A percentile compares a stretch with the other conserved stretches of the same genome.
These are phyloP conservation scores for Fusarium continuum DNA, from an alignment of 2,329 filamentous ascomycete species.

Conservation along the genomic window DNA sequence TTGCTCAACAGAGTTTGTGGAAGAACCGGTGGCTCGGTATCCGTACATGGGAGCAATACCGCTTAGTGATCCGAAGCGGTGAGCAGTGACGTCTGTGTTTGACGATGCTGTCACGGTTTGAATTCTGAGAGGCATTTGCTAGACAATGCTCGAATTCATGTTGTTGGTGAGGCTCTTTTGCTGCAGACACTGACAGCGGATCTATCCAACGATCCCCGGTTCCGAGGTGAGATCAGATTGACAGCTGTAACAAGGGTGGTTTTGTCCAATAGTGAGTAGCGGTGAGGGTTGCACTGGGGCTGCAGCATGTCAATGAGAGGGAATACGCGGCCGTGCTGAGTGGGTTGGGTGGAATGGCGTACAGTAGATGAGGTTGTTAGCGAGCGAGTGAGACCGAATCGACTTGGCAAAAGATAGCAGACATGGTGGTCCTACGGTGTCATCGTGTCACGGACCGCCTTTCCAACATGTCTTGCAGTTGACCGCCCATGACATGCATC, in stretches of 20 bases:
- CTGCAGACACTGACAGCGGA: constrained; percentile 38
- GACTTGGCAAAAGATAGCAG: not conserved
- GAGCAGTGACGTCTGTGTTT: constrained; percentile 1
- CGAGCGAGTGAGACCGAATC: not conserved
- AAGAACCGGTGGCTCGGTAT: constrained; percentile 36
- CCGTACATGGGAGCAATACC: constrained; percentile 25
- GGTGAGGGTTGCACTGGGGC: constrained; percentile 15
- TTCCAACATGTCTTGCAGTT: constrained; percentile 1
- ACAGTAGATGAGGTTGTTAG: not conserved
- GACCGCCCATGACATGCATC: not conserved
- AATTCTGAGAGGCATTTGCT: not conserved
- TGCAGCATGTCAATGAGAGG: constrained; percentile 8
- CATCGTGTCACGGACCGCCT: constrained; percentile 8
- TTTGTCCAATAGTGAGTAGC: constrained; percentile 19
- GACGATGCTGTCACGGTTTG: not conserved
- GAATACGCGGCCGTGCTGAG: constrained; percentile 4
- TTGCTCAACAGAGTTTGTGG: constrained; percentile 33
- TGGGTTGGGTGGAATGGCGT: constrained; percentile 15
- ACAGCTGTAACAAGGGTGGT: constrained; percentile 31
- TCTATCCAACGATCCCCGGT: constrained; percentile 37
- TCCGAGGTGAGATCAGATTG: constrained; percentile 23
- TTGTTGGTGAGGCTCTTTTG: constrained; percentile 32
- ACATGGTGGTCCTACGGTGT: too few relatives aligned
- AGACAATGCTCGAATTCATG: not conserved
- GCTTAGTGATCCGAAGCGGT: constrained; percentile 9